Percentiles rank a stretch among this genome's conserved stretches.
These are phyloP conservation scores for Mycocentrospora acerina DNA, from an alignment of 2,329 filamentous ascomycete species.

Conservation along the genomic window DNA sequence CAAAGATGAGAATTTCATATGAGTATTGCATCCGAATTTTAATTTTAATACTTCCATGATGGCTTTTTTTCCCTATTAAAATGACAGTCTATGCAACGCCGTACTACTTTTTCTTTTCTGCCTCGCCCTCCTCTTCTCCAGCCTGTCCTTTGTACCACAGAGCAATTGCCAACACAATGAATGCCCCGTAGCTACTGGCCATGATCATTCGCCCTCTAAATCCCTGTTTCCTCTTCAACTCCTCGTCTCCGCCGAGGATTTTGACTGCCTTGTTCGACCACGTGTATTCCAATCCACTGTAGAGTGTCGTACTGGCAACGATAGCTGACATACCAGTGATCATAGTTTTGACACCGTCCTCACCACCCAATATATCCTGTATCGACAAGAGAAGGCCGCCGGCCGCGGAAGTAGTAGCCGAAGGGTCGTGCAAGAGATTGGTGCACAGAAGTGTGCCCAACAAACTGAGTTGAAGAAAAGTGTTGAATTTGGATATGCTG, in stretches of 20 bases:
- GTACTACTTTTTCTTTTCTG: not conserved
- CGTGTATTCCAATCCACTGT: slow-evolving; percentile 91
- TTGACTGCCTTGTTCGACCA: slow-evolving; percentile 90
- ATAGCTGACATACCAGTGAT: slow-evolving; percentile 63
- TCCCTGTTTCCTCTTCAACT: slow-evolving; percentile 51
- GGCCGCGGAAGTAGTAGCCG: slow-evolving; percentile 54
- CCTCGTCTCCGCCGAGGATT: slow-evolving; percentile 63
- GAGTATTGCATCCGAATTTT: too few relatives aligned
- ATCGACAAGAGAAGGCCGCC: slow-evolving; percentile 26
- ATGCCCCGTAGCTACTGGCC: slow-evolving; percentile 48
- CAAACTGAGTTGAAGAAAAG: slow-evolving; percentile 82
- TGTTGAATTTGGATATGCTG: slow-evolving; percentile 85
- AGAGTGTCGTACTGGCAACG: slow-evolving; percentile 85
- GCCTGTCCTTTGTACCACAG: slow-evolving; percentile 24
- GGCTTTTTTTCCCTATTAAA: too few relatives aligned
- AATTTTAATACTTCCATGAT: too few relatives aligned
- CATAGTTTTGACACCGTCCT: slow-evolving; percentile 37
- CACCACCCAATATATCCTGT: slow-evolving; percentile 31
- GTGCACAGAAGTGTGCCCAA: slow-evolving; percentile 82
- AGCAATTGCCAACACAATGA: slow-evolving; percentile 44
- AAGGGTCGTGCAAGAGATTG: slow-evolving; percentile 65
- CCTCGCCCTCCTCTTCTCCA: slow-evolving; percentile 10
- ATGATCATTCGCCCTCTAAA: slow-evolving; percentile 51
- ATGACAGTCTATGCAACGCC: too few relatives aligned
- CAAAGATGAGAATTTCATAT: too few relatives aligned